Evolutionary conservation across 2,329 filamentous ascomycete genomes (phyloP).

Genomic region (Chrysoporthe deuterocubensis): DNA sequence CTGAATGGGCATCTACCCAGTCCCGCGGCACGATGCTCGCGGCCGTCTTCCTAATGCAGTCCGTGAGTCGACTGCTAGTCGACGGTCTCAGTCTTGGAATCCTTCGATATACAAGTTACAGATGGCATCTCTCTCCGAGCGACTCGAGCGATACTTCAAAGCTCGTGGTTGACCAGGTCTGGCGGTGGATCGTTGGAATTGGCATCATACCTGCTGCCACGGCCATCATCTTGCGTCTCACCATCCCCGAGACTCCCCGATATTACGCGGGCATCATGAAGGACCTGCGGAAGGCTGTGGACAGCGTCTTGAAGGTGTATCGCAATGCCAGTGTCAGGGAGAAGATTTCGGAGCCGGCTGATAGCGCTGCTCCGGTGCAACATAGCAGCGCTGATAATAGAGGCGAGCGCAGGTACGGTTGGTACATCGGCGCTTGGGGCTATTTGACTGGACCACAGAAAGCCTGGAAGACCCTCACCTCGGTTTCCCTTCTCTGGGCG

Average conservation of each 20-base stretch:
- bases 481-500: constrained; percentile 54
- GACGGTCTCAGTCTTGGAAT: constrained; percentile 29
- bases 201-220: constrained; percentile 51
- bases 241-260: constrained; percentile 55
- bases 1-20: constrained; percentile 36
- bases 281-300: constrained; percentile 29
- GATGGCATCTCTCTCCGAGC: constrained; percentile 11
- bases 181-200: constrained; percentile 54
- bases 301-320: constrained; percentile 8
- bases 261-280: constrained; percentile 33
- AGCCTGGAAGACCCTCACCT: constrained; percentile 38
- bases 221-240: constrained; percentile 51
- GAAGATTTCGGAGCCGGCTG: neutral
- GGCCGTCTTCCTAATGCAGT: constrained; percentile 36
- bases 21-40: constrained; percentile 35
- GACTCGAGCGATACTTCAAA: constrained; percentile 24
- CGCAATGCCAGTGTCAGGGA: constrained; percentile 1
- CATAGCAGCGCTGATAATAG: neutral
- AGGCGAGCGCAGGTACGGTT: constrained; percentile 15
- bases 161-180: constrained; percentile 49
- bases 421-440: constrained; percentile 29
- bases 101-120: constrained; percentile 19
- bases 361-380: neutral
- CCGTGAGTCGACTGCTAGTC: constrained; percentile 31
- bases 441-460: constrained; percentile 32